Base-by-base conservation (phyloP, 2,329 filamentous ascomycete species). In the Cryoendolithus antarcticus region DNA sequence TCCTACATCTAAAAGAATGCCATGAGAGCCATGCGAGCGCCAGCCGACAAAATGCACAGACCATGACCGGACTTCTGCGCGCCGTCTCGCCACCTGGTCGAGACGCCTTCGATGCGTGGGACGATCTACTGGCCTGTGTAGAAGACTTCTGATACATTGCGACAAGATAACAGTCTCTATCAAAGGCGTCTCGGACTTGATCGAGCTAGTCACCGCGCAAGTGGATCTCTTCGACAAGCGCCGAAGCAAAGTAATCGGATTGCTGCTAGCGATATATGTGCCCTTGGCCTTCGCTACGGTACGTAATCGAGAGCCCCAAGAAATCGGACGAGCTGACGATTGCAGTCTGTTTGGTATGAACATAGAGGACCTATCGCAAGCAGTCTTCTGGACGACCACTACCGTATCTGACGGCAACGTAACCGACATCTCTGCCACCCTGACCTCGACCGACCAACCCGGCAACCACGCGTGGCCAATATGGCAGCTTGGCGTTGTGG, bases 301-400 rank as follows among this genome's bases (percentile, higher is more conserved):
- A 24, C n/a, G 30, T 10, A 21, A 34, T 34, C n/a, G 13, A 34
- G 7, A 15, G 19, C 8, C 11, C 13, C 19, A 34, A 21, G 10
- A 21, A 34, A 2, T 19, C 7, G n/a, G 19, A 21, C 8, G 13
- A 9, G 13, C 7, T 34, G 7, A 21, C 9, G n/a, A 30, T 19
- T 10, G 10, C 29, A 38, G 36, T 38, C 36, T 6, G 4, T 38
- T 38, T 10, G 36, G 36, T 9, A 38, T 38, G 36, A 38, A 38
- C n/a, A 38, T 38, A 19, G 19, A 27, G 19, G 30, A 33, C 9
- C 6, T 4, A 1, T 37, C 35, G 6, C 10, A 10, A 2, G 4
- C 10, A 9, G n/a, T 10, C 4, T 27, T 6, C 13, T 37, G 35
- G 35, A 24, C 8, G 11, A 38, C 33, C 19, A 13, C 30, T 9